These are phyloP conservation scores for Rhodofomes roseus DNA, from an alignment of 1,284 basidiomycete genomes.

Conservation along the genomic window DNA sequence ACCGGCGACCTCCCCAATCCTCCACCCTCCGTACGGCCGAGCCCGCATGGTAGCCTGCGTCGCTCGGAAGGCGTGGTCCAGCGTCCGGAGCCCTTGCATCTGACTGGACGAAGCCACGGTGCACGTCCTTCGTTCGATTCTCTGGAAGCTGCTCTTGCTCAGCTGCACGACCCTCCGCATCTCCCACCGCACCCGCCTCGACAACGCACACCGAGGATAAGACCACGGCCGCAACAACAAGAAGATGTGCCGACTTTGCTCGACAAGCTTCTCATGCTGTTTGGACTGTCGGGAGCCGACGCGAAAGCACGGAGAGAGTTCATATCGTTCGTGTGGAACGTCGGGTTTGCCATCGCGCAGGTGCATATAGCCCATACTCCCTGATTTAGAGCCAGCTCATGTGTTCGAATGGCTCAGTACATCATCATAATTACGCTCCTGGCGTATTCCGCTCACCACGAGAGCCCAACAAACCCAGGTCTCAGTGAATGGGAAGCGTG, in stretches of 20 bases:
- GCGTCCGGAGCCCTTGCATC: background rate
- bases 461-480: constrained; percentile 43
- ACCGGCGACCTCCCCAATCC: constrained; percentile 15
- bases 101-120: background rate
- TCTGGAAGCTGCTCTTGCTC: background rate
- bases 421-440: constrained; percentile 52
- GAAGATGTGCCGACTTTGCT: background rate
- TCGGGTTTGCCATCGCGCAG: constrained; percentile 55
- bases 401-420: constrained; percentile 15
- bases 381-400: background rate
- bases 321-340: constrained; percentile 52
- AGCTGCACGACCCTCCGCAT: background rate
- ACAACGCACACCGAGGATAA: background rate
- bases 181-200: background rate
- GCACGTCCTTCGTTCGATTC: background rate
- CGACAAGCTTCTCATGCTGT: constrained; percentile 23
- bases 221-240: background rate
- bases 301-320: constrained; percentile 53
- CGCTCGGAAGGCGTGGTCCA: constrained; percentile 5
- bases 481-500: constrained; percentile 65
- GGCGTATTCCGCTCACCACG: constrained; percentile 42
- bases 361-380: constrained; percentile 33
- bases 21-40: background rate
- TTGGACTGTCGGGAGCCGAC: constrained; percentile 57
- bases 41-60: background rate